phyloP scores from a whole-genome alignment of 495 filamentous ascomycete species.

The Podospora didyma region DNA sequence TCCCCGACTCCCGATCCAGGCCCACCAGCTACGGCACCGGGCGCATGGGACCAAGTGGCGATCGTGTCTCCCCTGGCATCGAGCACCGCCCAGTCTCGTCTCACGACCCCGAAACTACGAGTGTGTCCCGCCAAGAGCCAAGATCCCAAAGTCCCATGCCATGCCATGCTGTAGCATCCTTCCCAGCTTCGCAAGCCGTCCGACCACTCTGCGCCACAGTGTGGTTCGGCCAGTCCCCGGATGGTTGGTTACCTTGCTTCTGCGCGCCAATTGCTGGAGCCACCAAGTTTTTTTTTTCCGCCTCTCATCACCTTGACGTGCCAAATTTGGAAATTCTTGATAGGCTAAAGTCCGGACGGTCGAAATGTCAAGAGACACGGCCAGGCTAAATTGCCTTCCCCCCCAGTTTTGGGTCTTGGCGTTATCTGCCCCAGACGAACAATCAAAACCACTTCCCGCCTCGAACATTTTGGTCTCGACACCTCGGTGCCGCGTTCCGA shows the following conservation, averaged over 20 bases:
- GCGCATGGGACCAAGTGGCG: too few species aligned
- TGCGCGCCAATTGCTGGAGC: not conserved
- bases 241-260: not conserved
- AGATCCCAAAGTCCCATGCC: not conserved
- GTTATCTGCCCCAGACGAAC: not conserved
- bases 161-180: not conserved
- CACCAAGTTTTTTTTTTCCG: not conserved
- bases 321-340: constrained; percentile 2
- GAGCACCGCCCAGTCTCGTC: too few species aligned
- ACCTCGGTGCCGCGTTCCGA: not conserved
- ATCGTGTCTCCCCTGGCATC: too few species aligned
- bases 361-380: not conserved
- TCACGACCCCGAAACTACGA: too few species aligned
- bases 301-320: not conserved
- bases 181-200: not conserved
- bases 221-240: not conserved
- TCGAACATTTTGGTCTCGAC: not conserved
- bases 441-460: not conserved
- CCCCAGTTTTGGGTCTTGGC: not conserved
- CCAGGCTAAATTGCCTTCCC: constrained; percentile 5
- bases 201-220: not conserved
- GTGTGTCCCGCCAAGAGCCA: too few species aligned
- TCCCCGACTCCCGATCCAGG: not conserved
- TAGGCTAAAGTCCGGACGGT: constrained; percentile 2
- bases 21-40: too few species aligned